Percentiles rank a stretch among this genome's conserved stretches.
These are phyloP conservation scores for Mycena vitilis DNA, from an alignment of 768 basidiomycete species.

Conservation along the genomic window DNA sequence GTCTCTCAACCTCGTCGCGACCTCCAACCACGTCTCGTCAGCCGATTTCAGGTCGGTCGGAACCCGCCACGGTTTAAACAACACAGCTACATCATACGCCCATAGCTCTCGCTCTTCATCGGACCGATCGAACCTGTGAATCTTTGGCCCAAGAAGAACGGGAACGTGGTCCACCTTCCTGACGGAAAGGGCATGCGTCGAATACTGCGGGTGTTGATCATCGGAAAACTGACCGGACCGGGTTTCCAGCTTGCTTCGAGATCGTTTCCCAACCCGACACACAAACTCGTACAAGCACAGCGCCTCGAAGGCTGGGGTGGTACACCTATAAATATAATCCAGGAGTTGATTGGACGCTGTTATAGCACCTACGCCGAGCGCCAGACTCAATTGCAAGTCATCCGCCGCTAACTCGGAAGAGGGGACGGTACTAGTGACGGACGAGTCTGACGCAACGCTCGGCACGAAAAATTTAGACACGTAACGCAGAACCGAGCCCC, in stretches of 20 bases:
- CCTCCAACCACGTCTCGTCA: background rate
- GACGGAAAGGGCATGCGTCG: background rate
- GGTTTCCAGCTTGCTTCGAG: background rate
- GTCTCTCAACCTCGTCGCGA: background rate
- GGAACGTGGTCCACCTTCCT: background rate
- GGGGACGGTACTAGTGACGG: background rate
- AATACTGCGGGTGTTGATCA: background rate
- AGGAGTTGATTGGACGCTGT: slow-evolving; percentile 4
- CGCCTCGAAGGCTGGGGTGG: background rate
- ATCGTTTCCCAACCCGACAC: background rate
- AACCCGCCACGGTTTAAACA: slow-evolving; percentile 3
- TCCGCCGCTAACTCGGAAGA: background rate
- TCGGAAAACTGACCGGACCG: background rate
- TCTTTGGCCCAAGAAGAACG: background rate
- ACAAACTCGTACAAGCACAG: slow-evolving; percentile 2
- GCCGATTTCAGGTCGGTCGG: background rate
- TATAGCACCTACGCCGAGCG: background rate
- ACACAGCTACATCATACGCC: background rate
- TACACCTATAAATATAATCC: slow-evolving; percentile 1
- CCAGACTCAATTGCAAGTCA: background rate
- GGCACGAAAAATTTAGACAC: background rate
- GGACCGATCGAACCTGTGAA: background rate
- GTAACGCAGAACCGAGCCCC: background rate
- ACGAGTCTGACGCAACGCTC: background rate
- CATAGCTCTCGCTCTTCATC: slow-evolving; percentile 3